phyloP scores from a whole-genome alignment of 2,329 filamentous ascomycete species.

The Dactylellina cionopaga region DNA sequence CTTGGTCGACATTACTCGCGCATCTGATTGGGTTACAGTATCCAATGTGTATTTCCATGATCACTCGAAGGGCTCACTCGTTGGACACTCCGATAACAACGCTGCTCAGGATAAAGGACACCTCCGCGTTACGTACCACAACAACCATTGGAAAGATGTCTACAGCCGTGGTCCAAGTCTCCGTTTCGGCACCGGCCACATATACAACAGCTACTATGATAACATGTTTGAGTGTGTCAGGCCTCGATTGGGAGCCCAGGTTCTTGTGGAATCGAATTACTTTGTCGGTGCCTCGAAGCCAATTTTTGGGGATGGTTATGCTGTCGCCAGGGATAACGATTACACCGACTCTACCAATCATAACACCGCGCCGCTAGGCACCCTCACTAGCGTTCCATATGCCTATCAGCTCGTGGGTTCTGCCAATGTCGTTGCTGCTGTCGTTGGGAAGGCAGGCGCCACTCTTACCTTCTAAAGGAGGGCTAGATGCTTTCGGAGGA shows the following conservation, averaged over 20 bases:
- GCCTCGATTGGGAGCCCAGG: constrained; percentile 67
- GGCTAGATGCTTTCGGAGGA: neutral
- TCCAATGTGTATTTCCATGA: constrained; percentile 67
- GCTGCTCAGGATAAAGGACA: constrained; percentile 69
- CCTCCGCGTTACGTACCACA: constrained; percentile 72
- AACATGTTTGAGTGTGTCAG: constrained; percentile 67
- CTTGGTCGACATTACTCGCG: constrained; percentile 73
- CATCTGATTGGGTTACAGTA: constrained; percentile 68
- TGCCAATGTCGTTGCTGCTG: constrained; percentile 63
- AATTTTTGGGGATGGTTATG: constrained; percentile 63
- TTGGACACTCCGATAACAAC: constrained; percentile 72
- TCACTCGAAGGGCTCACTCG: constrained; percentile 71
- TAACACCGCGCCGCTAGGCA: constrained; percentile 66
- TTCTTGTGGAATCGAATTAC: constrained; percentile 68
- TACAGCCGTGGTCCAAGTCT: constrained; percentile 72
- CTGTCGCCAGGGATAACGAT: constrained; percentile 63
- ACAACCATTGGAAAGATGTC: constrained; percentile 73
- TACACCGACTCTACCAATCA: constrained; percentile 62
- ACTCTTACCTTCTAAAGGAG: constrained; percentile 36
- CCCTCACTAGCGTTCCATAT: constrained; percentile 66
- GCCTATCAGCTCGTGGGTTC: constrained; percentile 67
- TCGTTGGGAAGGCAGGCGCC: constrained; percentile 59
- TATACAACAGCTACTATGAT: constrained; percentile 64
- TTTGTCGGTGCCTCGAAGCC: constrained; percentile 64
- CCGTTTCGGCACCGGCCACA: constrained; percentile 74